phyloP scores from a whole-genome alignment of 495 filamentous ascomycete genomes.

The Mytilinidion resinicola region DNA sequence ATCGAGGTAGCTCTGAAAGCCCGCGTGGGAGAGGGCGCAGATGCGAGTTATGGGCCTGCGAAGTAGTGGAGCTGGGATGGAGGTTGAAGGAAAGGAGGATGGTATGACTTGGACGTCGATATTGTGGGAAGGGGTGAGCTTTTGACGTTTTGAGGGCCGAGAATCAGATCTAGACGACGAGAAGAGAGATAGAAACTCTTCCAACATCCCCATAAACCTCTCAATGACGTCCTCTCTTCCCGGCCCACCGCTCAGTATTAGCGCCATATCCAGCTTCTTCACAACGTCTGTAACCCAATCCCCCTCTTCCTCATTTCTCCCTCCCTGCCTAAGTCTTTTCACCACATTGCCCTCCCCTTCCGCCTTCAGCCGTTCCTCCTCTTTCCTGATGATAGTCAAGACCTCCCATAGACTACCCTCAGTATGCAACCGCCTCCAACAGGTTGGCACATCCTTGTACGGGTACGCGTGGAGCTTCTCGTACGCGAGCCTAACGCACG shows the following conservation, averaged over 20 bases:
- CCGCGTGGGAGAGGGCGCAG: slow-evolving; percentile 38
- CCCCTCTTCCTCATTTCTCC: background rate
- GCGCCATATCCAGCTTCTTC: slow-evolving; percentile 63
- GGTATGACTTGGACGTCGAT: background rate
- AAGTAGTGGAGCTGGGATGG: background rate
- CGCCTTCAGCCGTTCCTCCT: background rate
- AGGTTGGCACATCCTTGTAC: slow-evolving; percentile 64
- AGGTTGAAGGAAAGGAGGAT: slow-evolving; percentile 7
- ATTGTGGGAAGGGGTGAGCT: background rate
- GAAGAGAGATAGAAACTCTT: slow-evolving; percentile 22
- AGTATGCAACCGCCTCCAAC: slow-evolving; percentile 73
- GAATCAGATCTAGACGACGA: background rate
- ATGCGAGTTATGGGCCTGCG: slow-evolving; percentile 17
- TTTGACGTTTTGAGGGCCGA: slow-evolving; percentile 11
- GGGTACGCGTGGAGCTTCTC: slow-evolving; percentile 68
- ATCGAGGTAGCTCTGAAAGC: slow-evolving; percentile 59
- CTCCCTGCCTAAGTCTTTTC: background rate
- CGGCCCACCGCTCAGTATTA: slow-evolving; percentile 75
- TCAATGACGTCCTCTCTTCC: slow-evolving; percentile 58
- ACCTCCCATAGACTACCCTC: slow-evolving; percentile 67
- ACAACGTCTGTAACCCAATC: slow-evolving; percentile 47
- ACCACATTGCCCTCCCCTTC: background rate
- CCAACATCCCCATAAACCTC: slow-evolving; percentile 43
- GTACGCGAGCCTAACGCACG: slow-evolving; percentile 43
- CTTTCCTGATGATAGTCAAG: slow-evolving; percentile 28